These are phyloP conservation scores for Primulina tabacum DNA, from an alignment of 257 asterid genomes.

Conservation along the genomic window DNA sequence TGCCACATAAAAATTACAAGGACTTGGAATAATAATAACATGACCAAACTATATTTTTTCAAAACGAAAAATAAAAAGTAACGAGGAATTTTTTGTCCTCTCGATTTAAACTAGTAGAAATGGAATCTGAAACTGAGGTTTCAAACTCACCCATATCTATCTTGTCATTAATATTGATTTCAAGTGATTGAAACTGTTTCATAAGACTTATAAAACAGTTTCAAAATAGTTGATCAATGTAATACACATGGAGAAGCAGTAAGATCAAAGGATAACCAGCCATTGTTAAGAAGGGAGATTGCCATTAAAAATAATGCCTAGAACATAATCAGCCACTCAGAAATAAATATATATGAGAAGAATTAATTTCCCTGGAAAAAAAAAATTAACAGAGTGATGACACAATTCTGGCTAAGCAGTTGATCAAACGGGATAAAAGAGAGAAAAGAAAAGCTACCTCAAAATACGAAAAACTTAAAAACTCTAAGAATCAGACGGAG, in stretches of 20 bases:
- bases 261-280: not conserved
- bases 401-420: not conserved
- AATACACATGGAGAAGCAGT: not conserved
- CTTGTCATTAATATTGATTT: not conserved
- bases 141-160: not conserved
- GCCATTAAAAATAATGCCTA: not conserved
- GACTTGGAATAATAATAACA: not conserved
- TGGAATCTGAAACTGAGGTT: not conserved
- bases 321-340: constrained; percentile 8
- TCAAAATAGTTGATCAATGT: not conserved
- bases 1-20: too few relatives aligned
- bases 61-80: too few relatives aligned
- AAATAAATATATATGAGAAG: not conserved
- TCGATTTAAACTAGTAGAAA: not conserved
- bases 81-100: not conserved
- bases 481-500: not conserved
- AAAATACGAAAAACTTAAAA: too few relatives aligned
- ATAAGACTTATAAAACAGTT: not conserved
- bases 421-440: not conserved
- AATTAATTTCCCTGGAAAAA: not conserved
- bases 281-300: not conserved
- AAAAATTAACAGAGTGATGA: not conserved
- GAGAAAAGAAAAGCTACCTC: not conserved
- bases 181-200: not conserved
- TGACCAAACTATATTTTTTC: not conserved